phyloP scores from a whole-genome alignment of 345 rosid species.

The Syzygium aromaticum region DNA sequence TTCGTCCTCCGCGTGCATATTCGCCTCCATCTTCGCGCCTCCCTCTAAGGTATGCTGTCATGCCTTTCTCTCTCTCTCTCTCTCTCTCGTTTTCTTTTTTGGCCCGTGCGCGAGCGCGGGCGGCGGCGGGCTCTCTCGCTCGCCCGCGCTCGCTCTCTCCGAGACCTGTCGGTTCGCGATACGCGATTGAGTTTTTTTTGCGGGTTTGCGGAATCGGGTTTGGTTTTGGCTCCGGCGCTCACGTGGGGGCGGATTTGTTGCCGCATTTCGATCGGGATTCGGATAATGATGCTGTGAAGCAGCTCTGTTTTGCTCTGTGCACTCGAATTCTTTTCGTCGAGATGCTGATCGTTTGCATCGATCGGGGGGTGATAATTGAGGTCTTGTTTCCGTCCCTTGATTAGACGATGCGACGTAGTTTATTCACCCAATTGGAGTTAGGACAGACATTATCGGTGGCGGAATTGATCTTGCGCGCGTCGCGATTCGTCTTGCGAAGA shows the following conservation, averaged over 20 bases:
- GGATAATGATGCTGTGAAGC: neutral
- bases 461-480: neutral
- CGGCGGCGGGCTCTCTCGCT: neutral
- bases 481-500: neutral
- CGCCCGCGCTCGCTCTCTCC: neutral
- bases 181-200: neutral
- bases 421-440: neutral
- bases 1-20: conserved; percentile 43
- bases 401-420: neutral
- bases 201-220: neutral
- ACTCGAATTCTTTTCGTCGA: neutral
- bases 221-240: neutral
- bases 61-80: too few relatives aligned
- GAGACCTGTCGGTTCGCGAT: neutral
- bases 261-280: neutral
- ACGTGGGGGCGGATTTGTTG: neutral
- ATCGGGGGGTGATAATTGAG: neutral
- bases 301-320: neutral
- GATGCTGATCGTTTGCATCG: neutral
- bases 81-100: neutral
- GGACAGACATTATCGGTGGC: neutral
- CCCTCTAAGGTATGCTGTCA: conserved; percentile 31
- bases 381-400: neutral
- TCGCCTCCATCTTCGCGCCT: conserved; percentile 58
- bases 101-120: neutral